These are phyloP conservation scores for Candida gigantensis DNA, from an alignment of 1,139 yeast species.

Conservation along the genomic window DNA sequence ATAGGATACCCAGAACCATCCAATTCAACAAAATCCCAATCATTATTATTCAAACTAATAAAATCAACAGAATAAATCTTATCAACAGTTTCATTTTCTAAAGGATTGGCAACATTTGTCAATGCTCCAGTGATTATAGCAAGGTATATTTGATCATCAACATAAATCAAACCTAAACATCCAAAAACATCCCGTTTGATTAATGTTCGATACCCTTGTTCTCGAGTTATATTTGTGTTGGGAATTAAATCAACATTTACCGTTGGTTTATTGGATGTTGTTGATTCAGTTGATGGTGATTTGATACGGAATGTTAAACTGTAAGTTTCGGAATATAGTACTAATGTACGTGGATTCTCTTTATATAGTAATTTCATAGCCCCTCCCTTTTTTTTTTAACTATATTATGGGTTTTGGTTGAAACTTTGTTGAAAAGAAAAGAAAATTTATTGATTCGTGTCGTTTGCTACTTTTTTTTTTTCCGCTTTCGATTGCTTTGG, in stretches of 20 bases:
- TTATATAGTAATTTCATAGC: conserved; percentile 52
- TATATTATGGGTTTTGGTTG: too few relatives aligned
- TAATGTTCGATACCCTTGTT: conserved; percentile 48
- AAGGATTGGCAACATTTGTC: conserved; percentile 79
- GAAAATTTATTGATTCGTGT: too few relatives aligned
- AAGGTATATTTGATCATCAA: conserved; percentile 66
- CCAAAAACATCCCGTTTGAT: conserved; percentile 68
- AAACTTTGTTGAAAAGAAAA: too few relatives aligned
- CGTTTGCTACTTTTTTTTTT: neutral
- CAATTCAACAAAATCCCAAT: conserved; percentile 78
- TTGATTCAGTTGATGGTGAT: conserved; percentile 16
- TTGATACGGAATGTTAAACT: conserved; percentile 47
- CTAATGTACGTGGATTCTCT: conserved; percentile 55
- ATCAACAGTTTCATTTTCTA: conserved; percentile 76
- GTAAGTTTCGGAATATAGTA: conserved; percentile 51
- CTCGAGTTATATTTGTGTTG: conserved; percentile 38
- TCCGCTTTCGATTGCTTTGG: too few relatives aligned
- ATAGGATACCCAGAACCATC: conserved; percentile 64
- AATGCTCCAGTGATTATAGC: conserved; percentile 77
- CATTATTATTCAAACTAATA: conserved; percentile 65
- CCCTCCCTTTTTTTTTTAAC: too few relatives aligned
- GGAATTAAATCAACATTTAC: conserved; percentile 57
- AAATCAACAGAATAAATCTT: conserved; percentile 84
- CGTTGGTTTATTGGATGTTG: conserved; percentile 24
- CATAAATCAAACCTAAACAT: conserved; percentile 78